These are phyloP conservation scores for Pythium phragmiticola DNA, from an alignment of 352 stramenopile species.

Conservation along the genomic window DNA sequence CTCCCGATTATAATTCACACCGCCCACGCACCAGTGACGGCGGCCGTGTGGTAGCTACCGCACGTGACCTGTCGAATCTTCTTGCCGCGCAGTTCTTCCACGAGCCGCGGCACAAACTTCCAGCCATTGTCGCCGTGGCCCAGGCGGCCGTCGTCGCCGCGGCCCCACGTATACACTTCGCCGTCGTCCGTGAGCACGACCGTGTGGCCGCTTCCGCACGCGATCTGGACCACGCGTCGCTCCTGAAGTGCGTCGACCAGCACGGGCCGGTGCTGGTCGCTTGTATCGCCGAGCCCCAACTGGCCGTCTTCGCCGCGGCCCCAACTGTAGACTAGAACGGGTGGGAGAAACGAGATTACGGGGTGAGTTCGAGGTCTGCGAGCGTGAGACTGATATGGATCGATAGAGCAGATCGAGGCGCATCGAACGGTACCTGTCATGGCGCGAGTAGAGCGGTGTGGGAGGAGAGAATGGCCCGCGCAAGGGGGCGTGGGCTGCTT, in stretches of 20 bases:
- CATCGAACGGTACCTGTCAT: conserved; percentile 23
- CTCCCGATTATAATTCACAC: background rate
- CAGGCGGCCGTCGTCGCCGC: conserved; percentile 86
- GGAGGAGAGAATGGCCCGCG: background rate
- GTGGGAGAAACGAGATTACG: background rate
- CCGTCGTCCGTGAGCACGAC: conserved; percentile 88
- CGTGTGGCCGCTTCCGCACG: conserved; percentile 86
- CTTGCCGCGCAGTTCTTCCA: conserved; percentile 89
- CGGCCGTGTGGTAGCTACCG: conserved; percentile 95
- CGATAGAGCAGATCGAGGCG: conserved; percentile 21
- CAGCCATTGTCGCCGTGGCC: conserved; percentile 95
- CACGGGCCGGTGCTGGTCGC: conserved; percentile 83
- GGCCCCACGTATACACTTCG: conserved; percentile 89
- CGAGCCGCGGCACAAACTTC: conserved; percentile 96
- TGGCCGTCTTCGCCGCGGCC: conserved; percentile 86
- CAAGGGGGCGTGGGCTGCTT: background rate
- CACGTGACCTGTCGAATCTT: conserved; percentile 93
- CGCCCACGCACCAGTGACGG: conserved; percentile 68
- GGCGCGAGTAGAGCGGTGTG: background rate
- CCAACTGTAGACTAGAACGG: conserved; percentile 77
- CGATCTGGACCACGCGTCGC: conserved; percentile 84
- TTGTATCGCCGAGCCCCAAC: conserved; percentile 83
- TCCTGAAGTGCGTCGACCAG: conserved; percentile 83
- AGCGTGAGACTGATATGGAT: background rate
- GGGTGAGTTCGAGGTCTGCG: background rate